Conservation (phyloP, 164 flowering plant genomes). For the Warburgia ugandensis region DNA sequence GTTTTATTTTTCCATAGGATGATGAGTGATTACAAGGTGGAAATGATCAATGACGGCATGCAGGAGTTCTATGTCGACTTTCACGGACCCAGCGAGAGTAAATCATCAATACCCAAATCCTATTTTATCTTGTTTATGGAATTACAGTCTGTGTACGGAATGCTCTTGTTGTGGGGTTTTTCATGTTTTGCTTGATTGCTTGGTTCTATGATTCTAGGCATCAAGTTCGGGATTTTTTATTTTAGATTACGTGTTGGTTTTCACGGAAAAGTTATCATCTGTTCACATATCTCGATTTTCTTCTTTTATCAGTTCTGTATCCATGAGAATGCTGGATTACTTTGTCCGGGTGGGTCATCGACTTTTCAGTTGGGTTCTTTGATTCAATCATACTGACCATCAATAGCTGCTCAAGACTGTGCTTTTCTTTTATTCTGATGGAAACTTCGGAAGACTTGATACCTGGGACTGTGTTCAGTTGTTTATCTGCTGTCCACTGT, state of each 20-base stretch:
- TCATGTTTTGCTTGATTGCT: not conserved
- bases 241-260: not conserved
- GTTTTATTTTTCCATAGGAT: slow-evolving; percentile 13
- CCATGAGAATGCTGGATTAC: no score
- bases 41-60: slow-evolving; percentile 94
- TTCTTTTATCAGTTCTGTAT: not conserved
- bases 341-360: no score
- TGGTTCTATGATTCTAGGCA: no score
- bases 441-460: no score
- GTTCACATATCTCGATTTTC: not conserved
- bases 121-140: slow-evolving; percentile 1
- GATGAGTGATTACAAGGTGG: slow-evolving; percentile 50
- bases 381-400: no score
- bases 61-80: slow-evolving; percentile 89
- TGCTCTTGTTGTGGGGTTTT: not conserved
- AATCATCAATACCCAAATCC: slow-evolving; percentile 20
- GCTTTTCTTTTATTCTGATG: no score
- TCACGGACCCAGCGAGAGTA: slow-evolving; percentile 90
- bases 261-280: not conserved
- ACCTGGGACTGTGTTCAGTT: no score
- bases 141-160: not conserved
- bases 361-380: no score
- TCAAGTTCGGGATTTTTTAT: no score
- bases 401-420: no score
- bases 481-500: no score